Conservation (phyloP, 2,329 filamentous ascomycete genomes). For the Hansfordia pulvinata region DNA sequence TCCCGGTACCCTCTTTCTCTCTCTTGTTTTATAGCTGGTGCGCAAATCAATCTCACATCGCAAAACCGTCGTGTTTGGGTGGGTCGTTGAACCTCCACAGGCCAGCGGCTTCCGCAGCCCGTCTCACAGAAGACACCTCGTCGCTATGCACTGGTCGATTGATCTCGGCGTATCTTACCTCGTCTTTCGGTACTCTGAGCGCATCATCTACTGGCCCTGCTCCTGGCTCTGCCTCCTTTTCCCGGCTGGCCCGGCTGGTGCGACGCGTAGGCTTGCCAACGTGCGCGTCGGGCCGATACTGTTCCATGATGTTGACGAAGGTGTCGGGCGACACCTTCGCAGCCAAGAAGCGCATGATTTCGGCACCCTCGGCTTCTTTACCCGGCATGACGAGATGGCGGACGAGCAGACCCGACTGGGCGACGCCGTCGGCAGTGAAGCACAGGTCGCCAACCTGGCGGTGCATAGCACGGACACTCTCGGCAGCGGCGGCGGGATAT, state of each 20-base stretch:
- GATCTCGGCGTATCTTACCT: conserved; percentile 61
- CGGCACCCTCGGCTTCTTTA: conserved; percentile 55
- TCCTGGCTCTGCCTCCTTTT: too few species aligned
- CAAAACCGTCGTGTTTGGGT: conserved; percentile 36
- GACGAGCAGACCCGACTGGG: conserved; percentile 62
- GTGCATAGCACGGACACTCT: conserved; percentile 72
- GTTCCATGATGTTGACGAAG: conserved; percentile 82
- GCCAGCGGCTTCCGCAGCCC: conserved; percentile 56
- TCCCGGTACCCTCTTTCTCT: too few species aligned
- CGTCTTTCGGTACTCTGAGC: too few species aligned
- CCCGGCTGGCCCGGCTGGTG: conserved; percentile 10
- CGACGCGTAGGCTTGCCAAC: conserved; percentile 54
- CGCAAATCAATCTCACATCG: conserved; percentile 28
- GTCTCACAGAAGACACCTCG: conserved; percentile 53
- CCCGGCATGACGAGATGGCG: conserved; percentile 80
- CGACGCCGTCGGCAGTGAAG: conserved; percentile 70
- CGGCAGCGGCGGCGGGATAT: conserved; percentile 57
- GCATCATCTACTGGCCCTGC: too few species aligned
- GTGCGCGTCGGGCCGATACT: conserved; percentile 69
- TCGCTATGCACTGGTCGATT: conserved; percentile 54
- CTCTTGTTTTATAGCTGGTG: too few species aligned
- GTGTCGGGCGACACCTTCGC: conserved; percentile 58
- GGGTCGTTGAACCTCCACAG: conserved; percentile 69
- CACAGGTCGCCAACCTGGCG: conserved; percentile 69
- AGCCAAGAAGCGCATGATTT: conserved; percentile 68